Evolutionary conservation across 257 asterid species (phyloP), one percentile per base, ranked within the genome.

Genomic region (Nyctanthes arbortristis): DNA sequence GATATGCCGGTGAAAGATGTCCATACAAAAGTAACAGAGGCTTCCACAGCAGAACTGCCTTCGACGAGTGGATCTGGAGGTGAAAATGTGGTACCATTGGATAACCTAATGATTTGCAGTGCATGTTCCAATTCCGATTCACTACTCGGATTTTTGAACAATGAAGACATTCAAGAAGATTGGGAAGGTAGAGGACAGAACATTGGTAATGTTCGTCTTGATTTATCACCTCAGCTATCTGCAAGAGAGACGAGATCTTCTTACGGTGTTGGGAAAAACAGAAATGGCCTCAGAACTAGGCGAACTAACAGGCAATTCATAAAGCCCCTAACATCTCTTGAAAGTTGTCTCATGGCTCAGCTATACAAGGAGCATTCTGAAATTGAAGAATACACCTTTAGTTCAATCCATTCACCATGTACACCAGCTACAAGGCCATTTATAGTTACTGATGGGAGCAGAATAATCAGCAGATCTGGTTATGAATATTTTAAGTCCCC

Each of bases 311-410:
- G 74, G 52, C 81, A 69, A 58, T 40, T 70, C 57, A 24, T 81
- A 60, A 85, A 80, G 56, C 96, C 94, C 57, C 73, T 56, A 63
- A 85, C 83, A 37, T 87, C 96, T 71, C 82, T 93, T 61, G 91
- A 93, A 78, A 89, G 97, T 77, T 87, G 97, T 76, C 85, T 93
- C 70, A 76, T 90, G 87, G 95, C 97, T 67, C 96, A 93, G 84
- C 77, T 88, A 65, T 88, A 81, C 67, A 73, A 78, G 40, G 90
- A 82, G 76, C 80, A 37, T 58, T 77, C 76, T 57, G 78, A 77
- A 64, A 68, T 69, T 73, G 90, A 84, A 76, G 88, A 87, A 37
- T 81, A 75, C 52, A 70, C 66, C 34, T 78, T 60, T 39, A 73
- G 61, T 67, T 73, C 81, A 34, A 45, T 63, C 31, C 47, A 59